These are phyloP conservation scores for Acrocalymma vagum DNA, from an alignment of 2,329 filamentous ascomycete genomes.

Conservation along the genomic window DNA sequence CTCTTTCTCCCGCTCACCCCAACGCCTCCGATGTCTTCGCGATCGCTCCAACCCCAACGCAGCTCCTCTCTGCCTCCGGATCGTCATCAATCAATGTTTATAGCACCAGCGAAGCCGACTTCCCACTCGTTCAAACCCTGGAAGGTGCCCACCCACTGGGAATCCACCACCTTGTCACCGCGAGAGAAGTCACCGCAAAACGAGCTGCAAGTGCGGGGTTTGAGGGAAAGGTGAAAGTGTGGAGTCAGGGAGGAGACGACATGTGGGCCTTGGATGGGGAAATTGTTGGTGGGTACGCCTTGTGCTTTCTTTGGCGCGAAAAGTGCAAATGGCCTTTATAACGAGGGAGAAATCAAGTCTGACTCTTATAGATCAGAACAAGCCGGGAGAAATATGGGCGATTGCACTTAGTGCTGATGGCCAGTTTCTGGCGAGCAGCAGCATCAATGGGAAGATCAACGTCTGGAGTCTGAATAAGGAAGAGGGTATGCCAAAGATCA, in stretches of 20 bases:
- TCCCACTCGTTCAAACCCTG: conserved; percentile 82
- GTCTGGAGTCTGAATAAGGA: conserved; percentile 75
- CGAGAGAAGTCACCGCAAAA: conserved; percentile 66
- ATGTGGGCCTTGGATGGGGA: conserved; percentile 62
- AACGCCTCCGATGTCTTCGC: conserved; percentile 78
- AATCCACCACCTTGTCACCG: conserved; percentile 85
- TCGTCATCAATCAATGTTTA: conserved; percentile 83
- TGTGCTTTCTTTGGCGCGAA: conserved; percentile 24
- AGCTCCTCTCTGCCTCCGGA: conserved; percentile 85
- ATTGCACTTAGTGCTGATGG: conserved; percentile 86
- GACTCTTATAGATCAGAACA: conserved; percentile 57
- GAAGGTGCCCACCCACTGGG: conserved; percentile 84
- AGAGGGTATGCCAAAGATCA: conserved; percentile 69
- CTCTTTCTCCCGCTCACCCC: conserved; percentile 85
- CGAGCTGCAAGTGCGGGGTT: conserved; percentile 87
- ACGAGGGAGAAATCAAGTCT: no score
- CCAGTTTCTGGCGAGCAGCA: conserved; percentile 83
- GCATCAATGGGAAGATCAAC: conserved; percentile 85
- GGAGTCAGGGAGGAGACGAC: conserved; percentile 66
- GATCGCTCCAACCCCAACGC: conserved; percentile 75
- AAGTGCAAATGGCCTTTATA: no score
- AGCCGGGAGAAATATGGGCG: conserved; percentile 83
- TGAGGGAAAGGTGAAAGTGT: conserved; percentile 86
- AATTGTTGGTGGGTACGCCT: conserved; percentile 51
- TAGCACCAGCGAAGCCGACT: conserved; percentile 74